Percentiles rank a stretch among this genome's conserved stretches.
Conservation (phyloP, 2,329 filamentous ascomycete species). For the Monosporascus sp. region DNA sequence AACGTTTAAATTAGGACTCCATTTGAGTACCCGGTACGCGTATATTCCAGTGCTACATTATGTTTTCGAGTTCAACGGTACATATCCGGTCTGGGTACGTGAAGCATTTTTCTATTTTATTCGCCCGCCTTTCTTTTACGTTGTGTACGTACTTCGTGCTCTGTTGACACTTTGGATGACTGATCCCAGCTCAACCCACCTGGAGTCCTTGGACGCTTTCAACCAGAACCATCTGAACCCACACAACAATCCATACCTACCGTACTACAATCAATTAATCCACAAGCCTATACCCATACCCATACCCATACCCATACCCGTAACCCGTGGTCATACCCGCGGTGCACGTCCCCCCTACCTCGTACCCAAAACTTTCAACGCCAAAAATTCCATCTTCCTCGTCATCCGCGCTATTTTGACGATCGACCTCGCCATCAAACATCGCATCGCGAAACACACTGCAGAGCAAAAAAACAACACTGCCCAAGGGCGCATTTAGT, state of each 20-base stretch:
- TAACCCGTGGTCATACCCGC: neutral
- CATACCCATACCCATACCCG: too few species aligned
- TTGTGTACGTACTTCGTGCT: neutral
- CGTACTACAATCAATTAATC: too few species aligned
- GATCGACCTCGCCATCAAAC: neutral
- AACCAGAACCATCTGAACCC: neutral
- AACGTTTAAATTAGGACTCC: too few species aligned
- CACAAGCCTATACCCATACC: too few species aligned
- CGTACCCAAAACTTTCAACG: neutral
- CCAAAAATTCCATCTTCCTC: conserved; percentile 2
- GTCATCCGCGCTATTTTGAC: neutral
- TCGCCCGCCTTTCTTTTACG: neutral
- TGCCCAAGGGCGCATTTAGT: neutral
- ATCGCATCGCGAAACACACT: neutral
- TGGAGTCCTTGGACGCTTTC: neutral
- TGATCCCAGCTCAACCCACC: neutral
- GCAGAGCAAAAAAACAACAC: neutral
- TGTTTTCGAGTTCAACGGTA: too few species aligned
- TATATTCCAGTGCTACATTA: too few species aligned
- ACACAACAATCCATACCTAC: neutral
- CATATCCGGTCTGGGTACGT: too few species aligned
- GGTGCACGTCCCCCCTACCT: neutral
- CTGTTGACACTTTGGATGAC: too few species aligned
- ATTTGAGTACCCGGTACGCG: too few species aligned
- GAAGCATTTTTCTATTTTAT: neutral